phyloP scores from a whole-genome alignment of 192 early-diverging fungal genomes.

The Entomortierella lignicola region DNA sequence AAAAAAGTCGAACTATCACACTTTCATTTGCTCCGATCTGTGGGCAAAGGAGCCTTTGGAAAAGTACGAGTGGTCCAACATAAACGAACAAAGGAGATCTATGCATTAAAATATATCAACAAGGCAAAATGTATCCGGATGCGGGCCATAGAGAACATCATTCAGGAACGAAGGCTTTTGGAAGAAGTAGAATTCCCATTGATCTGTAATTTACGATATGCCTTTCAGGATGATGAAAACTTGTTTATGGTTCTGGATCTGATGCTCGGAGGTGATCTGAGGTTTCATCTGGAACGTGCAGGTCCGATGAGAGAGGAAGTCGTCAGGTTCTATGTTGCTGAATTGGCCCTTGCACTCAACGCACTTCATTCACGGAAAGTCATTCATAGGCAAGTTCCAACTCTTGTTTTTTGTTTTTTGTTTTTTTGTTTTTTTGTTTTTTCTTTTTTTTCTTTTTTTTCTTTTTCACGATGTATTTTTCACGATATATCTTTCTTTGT shows the following conservation, averaged over 20 bases:
- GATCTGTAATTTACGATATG: constrained; percentile 92
- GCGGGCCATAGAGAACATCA: constrained; percentile 88
- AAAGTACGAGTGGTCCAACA: constrained; percentile 96
- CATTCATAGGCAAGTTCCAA: constrained; percentile 68
- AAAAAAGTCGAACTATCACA: constrained; percentile 81
- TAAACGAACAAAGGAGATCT: constrained; percentile 78
- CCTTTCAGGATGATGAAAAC: constrained; percentile 95
- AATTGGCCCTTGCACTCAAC: constrained; percentile 70
- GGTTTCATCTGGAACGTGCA: constrained; percentile 85
- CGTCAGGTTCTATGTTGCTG: constrained; percentile 80
- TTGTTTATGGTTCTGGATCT: constrained; percentile 95
- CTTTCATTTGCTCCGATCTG: constrained; percentile 89
- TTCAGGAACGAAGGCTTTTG: constrained; percentile 89
- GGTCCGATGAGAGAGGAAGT: constrained; percentile 72
- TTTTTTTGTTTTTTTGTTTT: not conserved
- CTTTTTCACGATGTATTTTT: too few species aligned
- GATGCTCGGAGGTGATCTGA: constrained; percentile 95
- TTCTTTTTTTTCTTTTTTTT: too few species aligned
- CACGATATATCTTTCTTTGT: too few species aligned
- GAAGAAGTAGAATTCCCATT: constrained; percentile 89
- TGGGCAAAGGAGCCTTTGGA: constrained; percentile 97
- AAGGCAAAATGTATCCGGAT: constrained; percentile 92
- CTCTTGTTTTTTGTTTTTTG: not conserved
- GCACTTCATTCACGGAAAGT: constrained; percentile 79
- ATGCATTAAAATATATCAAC: constrained; percentile 98